Evolutionary conservation across 2,329 filamentous ascomycete species (phyloP), one percentile per base, ranked within the genome.

Genomic region (Monascus ruber): DNA sequence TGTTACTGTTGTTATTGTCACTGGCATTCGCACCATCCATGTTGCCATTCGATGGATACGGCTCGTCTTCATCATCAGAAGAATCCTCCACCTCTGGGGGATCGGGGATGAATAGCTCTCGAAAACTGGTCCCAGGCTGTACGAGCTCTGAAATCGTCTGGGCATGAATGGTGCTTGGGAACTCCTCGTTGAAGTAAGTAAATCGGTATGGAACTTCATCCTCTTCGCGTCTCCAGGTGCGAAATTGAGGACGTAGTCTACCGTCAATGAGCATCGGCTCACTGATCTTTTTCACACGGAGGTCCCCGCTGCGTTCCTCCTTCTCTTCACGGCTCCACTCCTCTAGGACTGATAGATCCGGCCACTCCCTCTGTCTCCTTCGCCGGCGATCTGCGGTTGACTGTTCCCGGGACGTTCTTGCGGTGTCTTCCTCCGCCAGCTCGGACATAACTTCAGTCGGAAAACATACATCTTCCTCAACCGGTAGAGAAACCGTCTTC

Each of bases 101-200:
- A 45, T 96, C 86, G 1, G 91, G 91, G 24, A 94, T 76, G 56
- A 98, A 98, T 0, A 98, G 74, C 51, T 94, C 85, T 42, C 74
- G 74, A 59, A 98, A 98, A 33, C 76, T 83, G 43, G 81, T 76
- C 5, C 86, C 91, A 0, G 85, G 81, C 49, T 94, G 87, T 6
- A 93, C 75, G 17, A 98, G 73, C 58, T 95, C 91, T 2, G 87
- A 94, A 41, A 98, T 94, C 0, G 83, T 91, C 61, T 94, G 85
- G 43, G 87, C 91, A 62, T 98, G 91, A 45, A 98, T 93, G 0
- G 91, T 98, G 60, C 85, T 93, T 53, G 86, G 83, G 40, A 96
- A 86, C 46, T 94, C 86, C 58, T 96, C 91, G 60, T 96, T 96
- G 72, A 98, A 98, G 62, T 98, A 98, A 0, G 91, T 96, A 60